These are phyloP conservation scores for Penicillium herquei DNA, from an alignment of 495 filamentous ascomycete species.

Conservation along the genomic window DNA sequence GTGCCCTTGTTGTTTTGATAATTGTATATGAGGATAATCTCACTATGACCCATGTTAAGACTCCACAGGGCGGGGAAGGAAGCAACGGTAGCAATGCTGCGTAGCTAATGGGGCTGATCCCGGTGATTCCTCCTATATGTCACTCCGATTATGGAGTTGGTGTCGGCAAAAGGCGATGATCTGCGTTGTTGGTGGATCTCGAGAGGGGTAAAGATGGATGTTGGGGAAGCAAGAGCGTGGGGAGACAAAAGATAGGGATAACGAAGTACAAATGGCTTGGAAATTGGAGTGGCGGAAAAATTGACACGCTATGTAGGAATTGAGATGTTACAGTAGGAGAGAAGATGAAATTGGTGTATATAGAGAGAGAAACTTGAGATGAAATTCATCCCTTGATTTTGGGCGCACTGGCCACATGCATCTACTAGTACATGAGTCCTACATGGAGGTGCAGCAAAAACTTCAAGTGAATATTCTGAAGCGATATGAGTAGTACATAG, in stretches of 20 bases:
- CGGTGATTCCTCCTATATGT: conserved; percentile 7
- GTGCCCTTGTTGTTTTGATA: conserved; percentile 4
- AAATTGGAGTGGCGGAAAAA: no score
- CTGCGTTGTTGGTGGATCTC: conserved; percentile 16
- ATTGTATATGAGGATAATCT: neutral
- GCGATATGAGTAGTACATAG: neutral
- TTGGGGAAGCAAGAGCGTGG: neutral
- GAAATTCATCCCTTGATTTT: conserved; percentile 1
- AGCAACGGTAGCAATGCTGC: conserved; percentile 26
- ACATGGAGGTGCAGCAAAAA: no score
- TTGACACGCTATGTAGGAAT: neutral
- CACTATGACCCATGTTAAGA: neutral
- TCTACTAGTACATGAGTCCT: no score
- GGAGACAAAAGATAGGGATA: neutral
- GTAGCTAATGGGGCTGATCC: conserved; percentile 10
- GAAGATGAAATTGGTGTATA: neutral
- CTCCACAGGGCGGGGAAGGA: conserved; percentile 15
- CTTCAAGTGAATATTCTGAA: neutral
- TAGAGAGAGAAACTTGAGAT: neutral
- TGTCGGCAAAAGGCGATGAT: conserved; percentile 20
- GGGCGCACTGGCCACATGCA: neutral
- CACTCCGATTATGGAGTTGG: conserved; percentile 4
- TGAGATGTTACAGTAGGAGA: neutral
- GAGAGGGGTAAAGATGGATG: conserved; percentile 12
- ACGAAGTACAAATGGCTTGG: no score